These are phyloP conservation scores for Pseudevernia furfuracea DNA, from an alignment of 495 filamentous ascomycete genomes.

Conservation along the genomic window DNA sequence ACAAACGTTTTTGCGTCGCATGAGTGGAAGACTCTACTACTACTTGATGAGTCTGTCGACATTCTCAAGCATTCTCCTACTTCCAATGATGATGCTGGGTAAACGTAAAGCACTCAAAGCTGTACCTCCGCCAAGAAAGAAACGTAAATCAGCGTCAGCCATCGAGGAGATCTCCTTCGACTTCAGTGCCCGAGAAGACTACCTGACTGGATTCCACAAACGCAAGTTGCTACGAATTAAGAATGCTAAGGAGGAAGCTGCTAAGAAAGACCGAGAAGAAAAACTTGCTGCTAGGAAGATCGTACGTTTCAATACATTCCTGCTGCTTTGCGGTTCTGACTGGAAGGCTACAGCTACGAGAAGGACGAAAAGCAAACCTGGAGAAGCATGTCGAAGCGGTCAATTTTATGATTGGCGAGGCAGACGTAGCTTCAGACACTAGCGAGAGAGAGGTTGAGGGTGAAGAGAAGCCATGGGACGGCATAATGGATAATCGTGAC, in stretches of 20 bases:
- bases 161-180: conserved; percentile 79
- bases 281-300: conserved; percentile 62
- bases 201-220: conserved; percentile 92
- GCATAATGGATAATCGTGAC: conserved; percentile 43
- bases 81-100: conserved; percentile 11
- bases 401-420: conserved; percentile 48
- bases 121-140: conserved; percentile 52
- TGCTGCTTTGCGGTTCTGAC: background rate
- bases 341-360: conserved; percentile 52
- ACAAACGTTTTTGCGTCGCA: conserved; percentile 9
- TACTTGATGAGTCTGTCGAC: too few relatives aligned
- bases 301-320: conserved; percentile 39
- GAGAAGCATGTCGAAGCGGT: conserved; percentile 70
- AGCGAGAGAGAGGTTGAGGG: conserved; percentile 19
- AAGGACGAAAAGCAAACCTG: conserved; percentile 69
- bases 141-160: conserved; percentile 48
- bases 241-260: conserved; percentile 70
- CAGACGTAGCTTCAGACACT: conserved; percentile 29
- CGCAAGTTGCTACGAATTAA: conserved; percentile 78
- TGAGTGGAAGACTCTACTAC: background rate
- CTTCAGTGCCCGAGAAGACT: conserved; percentile 64
- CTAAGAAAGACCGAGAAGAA: conserved; percentile 64
- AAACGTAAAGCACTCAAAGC: conserved; percentile 12
- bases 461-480: conserved; percentile 52
- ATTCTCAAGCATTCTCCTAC: background rate